phyloP scores from a whole-genome alignment of 257 asterid species.

The Plectranthus barbatus region DNA sequence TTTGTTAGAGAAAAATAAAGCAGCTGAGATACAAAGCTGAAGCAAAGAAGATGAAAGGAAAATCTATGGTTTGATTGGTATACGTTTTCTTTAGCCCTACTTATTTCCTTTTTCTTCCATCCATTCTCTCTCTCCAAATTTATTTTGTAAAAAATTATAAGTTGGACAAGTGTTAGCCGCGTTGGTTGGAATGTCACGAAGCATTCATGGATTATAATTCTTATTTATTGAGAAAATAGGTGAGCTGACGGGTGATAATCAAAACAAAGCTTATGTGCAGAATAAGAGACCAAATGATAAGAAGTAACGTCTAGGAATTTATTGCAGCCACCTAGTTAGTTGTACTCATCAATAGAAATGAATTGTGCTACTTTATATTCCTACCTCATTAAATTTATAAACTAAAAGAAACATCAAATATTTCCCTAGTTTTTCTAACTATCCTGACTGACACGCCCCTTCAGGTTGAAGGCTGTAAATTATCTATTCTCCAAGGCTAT shows the following conservation, averaged over 20 bases:
- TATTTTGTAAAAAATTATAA: too few species aligned
- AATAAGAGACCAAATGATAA: not conserved
- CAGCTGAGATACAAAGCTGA: not conserved
- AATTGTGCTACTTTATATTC: not conserved
- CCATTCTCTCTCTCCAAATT: not conserved
- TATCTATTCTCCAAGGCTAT: too few species aligned
- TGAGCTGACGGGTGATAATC: not conserved
- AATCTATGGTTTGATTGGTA: not conserved
- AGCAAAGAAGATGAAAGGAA: not conserved
- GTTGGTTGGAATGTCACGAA: not conserved
- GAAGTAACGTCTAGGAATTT: not conserved
- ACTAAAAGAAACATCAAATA: too few species aligned
- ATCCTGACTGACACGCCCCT: too few species aligned
- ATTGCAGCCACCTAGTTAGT: not conserved
- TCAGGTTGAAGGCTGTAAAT: too few species aligned
- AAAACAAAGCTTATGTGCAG: not conserved
- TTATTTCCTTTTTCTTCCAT: not conserved
- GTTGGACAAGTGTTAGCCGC: too few species aligned
- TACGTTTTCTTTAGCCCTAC: not conserved
- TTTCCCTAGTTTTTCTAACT: too few species aligned
- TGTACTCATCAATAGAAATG: not conserved
- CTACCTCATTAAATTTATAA: not conserved
- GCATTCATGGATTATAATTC: not conserved
- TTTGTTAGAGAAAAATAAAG: not conserved
- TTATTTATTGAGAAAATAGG: not conserved